Evolutionary conservation across 441 rosid species (phyloP), one percentile per base, ranked within the genome.

Genomic region (Euphorbia celastroides): DNA sequence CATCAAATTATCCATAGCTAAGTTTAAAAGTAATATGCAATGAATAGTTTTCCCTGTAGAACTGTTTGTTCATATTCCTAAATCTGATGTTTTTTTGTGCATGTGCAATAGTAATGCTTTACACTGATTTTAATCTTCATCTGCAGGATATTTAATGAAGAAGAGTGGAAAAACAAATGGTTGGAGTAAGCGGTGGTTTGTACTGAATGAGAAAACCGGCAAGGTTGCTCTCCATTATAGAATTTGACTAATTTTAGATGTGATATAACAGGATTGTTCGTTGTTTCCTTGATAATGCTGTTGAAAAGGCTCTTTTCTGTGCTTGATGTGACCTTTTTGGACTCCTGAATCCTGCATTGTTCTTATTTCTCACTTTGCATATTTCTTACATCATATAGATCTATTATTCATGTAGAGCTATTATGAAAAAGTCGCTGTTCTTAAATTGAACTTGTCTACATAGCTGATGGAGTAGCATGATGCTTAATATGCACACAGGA

Each of bases 141-240:
- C 50, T 62, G 42, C 72, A 75, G 78, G 78, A 30, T 75, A 46
- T 63, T 75, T 75, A 32, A 75, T 92, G 83, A 94, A 92, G 82
- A 94, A 86, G 80, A 94, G 99, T 79, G 96, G 80, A 69, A 94
- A 92, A 81, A 82, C 91, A 62, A 88, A 82, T 75, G 97, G 90
- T 50, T 94, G 99, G 99, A 88, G 93, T 73, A 82, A 79, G 77
- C 86, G 94, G 62, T 94, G 99, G 99, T 94, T 94, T 86, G 99
- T 94, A 52, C 75, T 94, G 74, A 94, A 92, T 83, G 97, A 89
- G 80, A 94, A 89, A 82, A 89, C 80, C 58, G 97, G 97, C 78
- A 94, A 94, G 97, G 99, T 88, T 76, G 88, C 67, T 20, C 36
- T 34, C 38, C 62, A 26, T 62, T 22, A 30, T 23, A 14, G 59